Evolutionary conservation across 306 rosid species (phyloP).

Genomic region (Rosa lucieae): DNA sequence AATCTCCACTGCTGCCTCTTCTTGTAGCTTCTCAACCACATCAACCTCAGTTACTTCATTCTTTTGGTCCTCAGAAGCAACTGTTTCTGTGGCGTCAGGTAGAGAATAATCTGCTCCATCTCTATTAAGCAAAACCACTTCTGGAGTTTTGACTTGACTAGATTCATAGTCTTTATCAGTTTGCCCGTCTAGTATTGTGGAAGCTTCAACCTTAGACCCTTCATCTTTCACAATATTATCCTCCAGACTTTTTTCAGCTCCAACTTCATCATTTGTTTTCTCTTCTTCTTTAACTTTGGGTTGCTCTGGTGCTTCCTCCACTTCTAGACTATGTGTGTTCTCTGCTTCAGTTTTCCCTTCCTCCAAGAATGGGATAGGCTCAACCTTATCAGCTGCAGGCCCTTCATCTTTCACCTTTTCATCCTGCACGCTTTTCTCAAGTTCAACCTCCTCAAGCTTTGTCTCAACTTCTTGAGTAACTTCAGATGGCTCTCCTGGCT

Average conservation of each 20-base stretch:
- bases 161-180: slow-evolving; percentile 28
- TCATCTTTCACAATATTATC: slow-evolving; percentile 22
- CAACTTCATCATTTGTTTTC: slow-evolving; percentile 30
- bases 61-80: slow-evolving; percentile 33
- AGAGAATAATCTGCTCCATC: slow-evolving; percentile 33
- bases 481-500: slow-evolving; percentile 29
- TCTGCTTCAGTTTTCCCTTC: slow-evolving; percentile 28
- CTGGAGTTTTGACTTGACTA: neutral
- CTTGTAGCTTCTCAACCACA: slow-evolving; percentile 10
- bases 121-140: slow-evolving; percentile 30
- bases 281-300: slow-evolving; percentile 32
- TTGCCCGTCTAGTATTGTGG: slow-evolving; percentile 16
- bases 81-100: slow-evolving; percentile 24
- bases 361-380: slow-evolving; percentile 18
- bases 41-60: slow-evolving; percentile 32
- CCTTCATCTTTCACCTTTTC: slow-evolving; percentile 28
- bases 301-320: slow-evolving; percentile 37
- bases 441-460: slow-evolving; percentile 31
- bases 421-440: slow-evolving; percentile 24
- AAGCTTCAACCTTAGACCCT: slow-evolving; percentile 26
- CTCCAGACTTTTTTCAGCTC: slow-evolving; percentile 25
- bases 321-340: slow-evolving; percentile 22
- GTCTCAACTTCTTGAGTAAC: slow-evolving; percentile 27
- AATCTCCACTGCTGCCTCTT: neutral
- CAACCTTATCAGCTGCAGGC: slow-evolving; percentile 21